Percentiles rank a stretch among this genome's conserved stretches.
These are phyloP conservation scores for Parastagonospora nodorum DNA, from an alignment of 2,329 filamentous ascomycete species.

Conservation along the genomic window DNA sequence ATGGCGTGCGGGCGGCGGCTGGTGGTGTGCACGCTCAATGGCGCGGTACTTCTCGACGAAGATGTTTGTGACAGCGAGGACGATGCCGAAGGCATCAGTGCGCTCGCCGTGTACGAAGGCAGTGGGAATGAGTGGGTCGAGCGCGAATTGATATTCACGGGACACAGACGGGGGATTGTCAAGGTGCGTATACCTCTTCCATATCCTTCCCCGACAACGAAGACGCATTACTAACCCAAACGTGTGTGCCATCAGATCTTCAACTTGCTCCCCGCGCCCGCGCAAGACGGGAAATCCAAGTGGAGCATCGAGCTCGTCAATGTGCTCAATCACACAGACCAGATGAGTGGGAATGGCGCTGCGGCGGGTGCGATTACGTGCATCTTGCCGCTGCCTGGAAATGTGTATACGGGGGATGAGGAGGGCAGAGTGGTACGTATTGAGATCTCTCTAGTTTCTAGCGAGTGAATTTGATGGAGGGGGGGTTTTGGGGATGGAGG, in stretches of 20 bases:
- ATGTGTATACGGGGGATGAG: slow-evolving; percentile 93
- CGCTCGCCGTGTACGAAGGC: slow-evolving; percentile 92
- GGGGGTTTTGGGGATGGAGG: slow-evolving; percentile 1
- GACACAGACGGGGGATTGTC: slow-evolving; percentile 81
- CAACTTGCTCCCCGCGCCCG: slow-evolving; percentile 60
- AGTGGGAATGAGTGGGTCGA: slow-evolving; percentile 90
- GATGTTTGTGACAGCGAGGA: slow-evolving; percentile 73
- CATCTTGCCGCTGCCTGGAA: slow-evolving; percentile 79
- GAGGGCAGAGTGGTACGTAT: slow-evolving; percentile 72
- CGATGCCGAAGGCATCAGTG: slow-evolving; percentile 69
- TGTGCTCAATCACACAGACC: slow-evolving; percentile 79
- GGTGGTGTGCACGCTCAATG: slow-evolving; percentile 85
- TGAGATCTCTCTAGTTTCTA: slow-evolving; percentile 4
- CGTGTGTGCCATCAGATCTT: slow-evolving; percentile 52
- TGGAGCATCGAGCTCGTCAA: slow-evolving; percentile 83
- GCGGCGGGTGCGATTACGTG: slow-evolving; percentile 74
- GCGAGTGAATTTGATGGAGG: neutral
- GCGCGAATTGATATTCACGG: slow-evolving; percentile 84
- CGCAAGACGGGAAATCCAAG: slow-evolving; percentile 35
- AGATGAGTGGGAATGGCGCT: slow-evolving; percentile 49
- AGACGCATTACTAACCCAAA: slow-evolving; percentile 4
- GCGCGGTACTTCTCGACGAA: slow-evolving; percentile 79
- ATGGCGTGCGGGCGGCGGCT: slow-evolving; percentile 78
- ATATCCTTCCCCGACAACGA: neutral
- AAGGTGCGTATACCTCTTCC: slow-evolving; percentile 56